phyloP scores from a whole-genome alignment of 2,329 filamentous ascomycete genomes.

The Fusarium foetens region DNA sequence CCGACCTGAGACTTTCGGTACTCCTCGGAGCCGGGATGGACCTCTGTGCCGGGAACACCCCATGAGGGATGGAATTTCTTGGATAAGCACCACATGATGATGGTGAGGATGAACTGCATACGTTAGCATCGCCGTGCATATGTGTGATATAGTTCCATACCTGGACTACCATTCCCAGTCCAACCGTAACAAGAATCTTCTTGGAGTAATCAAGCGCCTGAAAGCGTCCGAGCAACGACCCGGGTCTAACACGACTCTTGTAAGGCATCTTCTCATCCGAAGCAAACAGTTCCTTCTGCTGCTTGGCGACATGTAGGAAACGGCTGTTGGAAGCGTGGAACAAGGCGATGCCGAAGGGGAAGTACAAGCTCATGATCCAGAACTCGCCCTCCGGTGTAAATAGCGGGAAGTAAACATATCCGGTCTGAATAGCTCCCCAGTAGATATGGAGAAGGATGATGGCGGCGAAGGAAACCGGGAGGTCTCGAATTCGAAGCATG shows the following conservation, averaged over 20 bases:
- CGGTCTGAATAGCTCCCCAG: conserved; percentile 54
- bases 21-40: conserved; percentile 61
- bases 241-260: conserved; percentile 26
- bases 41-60: conserved; percentile 70
- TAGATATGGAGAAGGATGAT: conserved; percentile 55
- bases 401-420: conserved; percentile 53
- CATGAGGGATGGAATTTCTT: conserved; percentile 72
- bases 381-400: conserved; percentile 66
- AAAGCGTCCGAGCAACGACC: conserved; percentile 51
- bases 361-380: conserved; percentile 74
- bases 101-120: conserved; percentile 64
- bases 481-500: conserved; percentile 54
- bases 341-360: conserved; percentile 72
- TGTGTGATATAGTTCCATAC: conserved; percentile 49
- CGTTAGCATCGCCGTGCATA: not conserved
- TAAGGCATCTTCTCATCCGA: conserved; percentile 19
- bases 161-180: conserved; percentile 65
- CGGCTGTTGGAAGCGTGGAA: conserved; percentile 73
- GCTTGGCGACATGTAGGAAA: conserved; percentile 67
- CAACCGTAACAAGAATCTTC: conserved; percentile 62
- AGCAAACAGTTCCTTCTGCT: conserved; percentile 58
- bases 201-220: conserved; percentile 57
- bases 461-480: conserved; percentile 54
- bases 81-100: conserved; percentile 71
- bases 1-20: conserved; percentile 58